Evolutionary conservation across 1,284 basidiomycete genomes (phyloP), one percentile per base, ranked within the genome.

Genomic region (Ustilago tritici): DNA sequence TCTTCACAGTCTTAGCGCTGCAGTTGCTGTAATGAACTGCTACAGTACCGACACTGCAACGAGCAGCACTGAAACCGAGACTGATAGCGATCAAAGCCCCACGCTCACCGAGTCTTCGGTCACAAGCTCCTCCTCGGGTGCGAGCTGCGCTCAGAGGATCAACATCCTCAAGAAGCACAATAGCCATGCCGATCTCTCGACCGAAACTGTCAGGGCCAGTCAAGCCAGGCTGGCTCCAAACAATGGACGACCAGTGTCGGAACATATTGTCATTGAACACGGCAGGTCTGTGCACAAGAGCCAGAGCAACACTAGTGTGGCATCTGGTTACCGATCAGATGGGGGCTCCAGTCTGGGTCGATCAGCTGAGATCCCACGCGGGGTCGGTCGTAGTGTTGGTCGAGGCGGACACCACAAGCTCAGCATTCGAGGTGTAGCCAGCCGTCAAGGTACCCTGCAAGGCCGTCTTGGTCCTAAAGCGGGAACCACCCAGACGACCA

Each of bases 301-400:
- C 61, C 64, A 46, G n/a, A 76, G 73, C 55, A 66, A 65, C 28
- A 61, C 67, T 2, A 74, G 61, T 34, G 58, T 79, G 5, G 62
- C 65, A 15, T 73, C 71, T 3, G 61, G 60, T 19, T 73, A 74
- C 32, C 64, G 68, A 17, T 77, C 68, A 9, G 75, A 75, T 17
- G 66, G 72, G 14, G 72, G 70, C 17, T 80, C 78, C 3, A 76
- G 73, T 31, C 63, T 82, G 1, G 79, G 80, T 4, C 61, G 80
- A 10, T 68, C 80, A 6, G 65, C 72, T 1, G 80, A 82, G 35
- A 81, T 82, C 38, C 62, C 72, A 9, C 58, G 79, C 4, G 73
- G 73, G 10, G 68, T 63, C 2, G 73, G 67, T 28, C 64, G 73
- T 6, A 47, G 49, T 14, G 49, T 50, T 11, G 49, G 49, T 32